Evolutionary conservation across 2,329 filamentous ascomycete genomes (phyloP).

Genomic region (Aspergillus eucalypticola): DNA sequence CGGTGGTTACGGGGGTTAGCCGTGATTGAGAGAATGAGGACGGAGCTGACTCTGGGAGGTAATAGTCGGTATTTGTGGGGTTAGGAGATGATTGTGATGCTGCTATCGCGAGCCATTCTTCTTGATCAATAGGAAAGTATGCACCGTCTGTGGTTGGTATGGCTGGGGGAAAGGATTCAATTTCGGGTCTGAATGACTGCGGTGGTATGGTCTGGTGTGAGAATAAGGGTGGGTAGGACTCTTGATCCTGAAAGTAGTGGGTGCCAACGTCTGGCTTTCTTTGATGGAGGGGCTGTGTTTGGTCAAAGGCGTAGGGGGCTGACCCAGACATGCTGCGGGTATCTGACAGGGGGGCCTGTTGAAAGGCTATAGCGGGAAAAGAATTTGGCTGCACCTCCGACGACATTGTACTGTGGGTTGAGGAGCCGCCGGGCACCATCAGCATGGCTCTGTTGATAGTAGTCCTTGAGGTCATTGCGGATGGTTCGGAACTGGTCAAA

Average conservation of each 20-base stretch:
- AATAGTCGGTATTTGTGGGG: neutral
- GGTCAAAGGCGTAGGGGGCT: neutral
- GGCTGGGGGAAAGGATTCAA: neutral
- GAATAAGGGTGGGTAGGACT: neutral
- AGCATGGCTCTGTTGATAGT: neutral
- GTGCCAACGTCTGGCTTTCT: neutral
- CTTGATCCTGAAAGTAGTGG: constrained; percentile 4
- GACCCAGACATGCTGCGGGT: neutral
- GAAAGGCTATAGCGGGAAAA: constrained; percentile 1
- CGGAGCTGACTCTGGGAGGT: neutral
- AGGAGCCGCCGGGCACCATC: neutral
- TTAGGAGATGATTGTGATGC: neutral
- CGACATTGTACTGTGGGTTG: neutral
- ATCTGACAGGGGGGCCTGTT: constrained; percentile 2
- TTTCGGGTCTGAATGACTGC: neutral
- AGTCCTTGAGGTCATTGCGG: neutral
- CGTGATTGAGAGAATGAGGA: constrained; percentile 2
- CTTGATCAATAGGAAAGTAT: neutral
- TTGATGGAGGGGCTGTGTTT: neutral
- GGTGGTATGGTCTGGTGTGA: neutral
- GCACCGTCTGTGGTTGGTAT: neutral
- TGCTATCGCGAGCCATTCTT: neutral
- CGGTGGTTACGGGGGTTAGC: constrained; percentile 3
- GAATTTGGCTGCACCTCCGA: constrained; percentile 1
- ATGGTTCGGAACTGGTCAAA: neutral